These are phyloP conservation scores for Pythium volutum DNA, from an alignment of 352 stramenopile species.

Conservation along the genomic window DNA sequence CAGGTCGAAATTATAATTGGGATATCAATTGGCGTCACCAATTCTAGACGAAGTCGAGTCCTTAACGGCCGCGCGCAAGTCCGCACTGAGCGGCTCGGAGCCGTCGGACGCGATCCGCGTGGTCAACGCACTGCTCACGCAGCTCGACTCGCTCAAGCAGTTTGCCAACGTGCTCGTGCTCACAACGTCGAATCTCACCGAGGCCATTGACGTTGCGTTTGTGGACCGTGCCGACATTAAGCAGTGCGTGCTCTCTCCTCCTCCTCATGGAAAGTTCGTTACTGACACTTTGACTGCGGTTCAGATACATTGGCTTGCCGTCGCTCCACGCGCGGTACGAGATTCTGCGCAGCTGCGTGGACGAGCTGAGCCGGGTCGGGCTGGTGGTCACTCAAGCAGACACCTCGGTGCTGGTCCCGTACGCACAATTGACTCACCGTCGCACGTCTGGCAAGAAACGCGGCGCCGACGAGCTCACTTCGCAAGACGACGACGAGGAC, in stretches of 20 bases:
- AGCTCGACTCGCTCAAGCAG: constrained; percentile 81
- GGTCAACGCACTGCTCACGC: constrained; percentile 91
- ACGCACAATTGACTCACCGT: constrained; percentile 26
- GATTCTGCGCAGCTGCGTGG: constrained; percentile 81
- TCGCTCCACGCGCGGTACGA: constrained; percentile 65
- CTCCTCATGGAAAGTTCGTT: background rate
- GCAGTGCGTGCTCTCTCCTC: constrained; percentile 43
- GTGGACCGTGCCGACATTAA: constrained; percentile 93
- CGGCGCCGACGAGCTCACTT: constrained; percentile 27
- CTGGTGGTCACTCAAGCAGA: constrained; percentile 46
- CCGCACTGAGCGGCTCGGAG: constrained; percentile 68
- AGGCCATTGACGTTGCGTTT: constrained; percentile 91
- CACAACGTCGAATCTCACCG: constrained; percentile 93
- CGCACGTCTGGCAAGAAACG: constrained; percentile 34
- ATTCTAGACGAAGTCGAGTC: constrained; percentile 90
- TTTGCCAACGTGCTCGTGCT: constrained; percentile 90
- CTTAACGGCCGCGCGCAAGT: constrained; percentile 78
- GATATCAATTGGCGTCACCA: background rate
- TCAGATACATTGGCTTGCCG: constrained; percentile 64
- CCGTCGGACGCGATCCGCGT: constrained; percentile 90
- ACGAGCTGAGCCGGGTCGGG: constrained; percentile 74
- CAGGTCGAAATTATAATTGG: background rate
- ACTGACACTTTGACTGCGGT: background rate
- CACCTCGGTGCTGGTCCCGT: constrained; percentile 19
- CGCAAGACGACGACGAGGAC: background rate